A percentile compares a stretch with the other conserved stretches of the same genome.
Evolutionary conservation across 148 eudicot species (phyloP).

Genomic region (Rhododendron henanense): DNA sequence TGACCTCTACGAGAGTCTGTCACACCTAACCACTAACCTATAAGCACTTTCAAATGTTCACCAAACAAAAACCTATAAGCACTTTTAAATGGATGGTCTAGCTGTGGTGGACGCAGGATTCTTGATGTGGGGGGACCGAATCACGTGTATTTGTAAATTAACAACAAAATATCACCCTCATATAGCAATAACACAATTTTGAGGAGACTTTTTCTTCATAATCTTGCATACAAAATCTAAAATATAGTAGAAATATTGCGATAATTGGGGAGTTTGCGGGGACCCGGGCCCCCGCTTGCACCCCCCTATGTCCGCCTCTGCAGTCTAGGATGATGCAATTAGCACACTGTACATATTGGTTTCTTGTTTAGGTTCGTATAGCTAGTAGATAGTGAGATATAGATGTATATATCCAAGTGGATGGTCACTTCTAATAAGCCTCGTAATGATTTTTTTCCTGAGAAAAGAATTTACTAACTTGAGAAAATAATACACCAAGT

Average conservation of each 20-base stretch:
- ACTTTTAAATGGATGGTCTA: background rate
- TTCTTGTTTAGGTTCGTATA: background rate
- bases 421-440: background rate
- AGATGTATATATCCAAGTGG: background rate
- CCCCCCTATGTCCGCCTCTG: too few relatives aligned
- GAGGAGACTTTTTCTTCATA: too few relatives aligned
- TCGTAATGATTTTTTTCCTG: background rate
- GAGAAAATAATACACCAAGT: background rate
- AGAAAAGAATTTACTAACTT: too few relatives aligned
- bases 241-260: too few relatives aligned
- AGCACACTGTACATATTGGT: background rate
- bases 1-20: background rate
- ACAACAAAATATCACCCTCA: too few relatives aligned
- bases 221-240: too few relatives aligned
- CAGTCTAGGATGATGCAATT: background rate
- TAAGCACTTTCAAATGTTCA: background rate
- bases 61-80: background rate
- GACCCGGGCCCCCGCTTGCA: too few relatives aligned
- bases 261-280: too few relatives aligned
- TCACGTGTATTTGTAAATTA: too few relatives aligned
- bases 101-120: background rate
- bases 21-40: background rate
- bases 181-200: too few relatives aligned
- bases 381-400: background rate
- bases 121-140: too few relatives aligned